Evolutionary conservation across 2,329 filamentous ascomycete species (phyloP).

Genomic region (Chrysoporthe cubensis): DNA sequence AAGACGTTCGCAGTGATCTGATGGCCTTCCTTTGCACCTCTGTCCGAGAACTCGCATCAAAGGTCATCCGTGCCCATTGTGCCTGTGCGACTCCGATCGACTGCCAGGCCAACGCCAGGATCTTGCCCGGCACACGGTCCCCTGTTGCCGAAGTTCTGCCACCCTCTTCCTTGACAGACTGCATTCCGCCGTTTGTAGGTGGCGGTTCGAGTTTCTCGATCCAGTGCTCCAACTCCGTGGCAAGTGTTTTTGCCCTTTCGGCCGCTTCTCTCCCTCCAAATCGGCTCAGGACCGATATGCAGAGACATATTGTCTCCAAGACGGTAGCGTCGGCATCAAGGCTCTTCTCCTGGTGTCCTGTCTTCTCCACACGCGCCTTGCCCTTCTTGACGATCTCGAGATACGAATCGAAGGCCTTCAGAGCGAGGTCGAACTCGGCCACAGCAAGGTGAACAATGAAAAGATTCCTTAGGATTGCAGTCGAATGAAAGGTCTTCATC

Average conservation of each 20-base stretch:
- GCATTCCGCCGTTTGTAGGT: constrained; percentile 32
- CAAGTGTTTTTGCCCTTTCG: constrained; percentile 77
- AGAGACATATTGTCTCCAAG: constrained; percentile 77
- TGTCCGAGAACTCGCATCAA: constrained; percentile 70
- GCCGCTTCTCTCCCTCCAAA: constrained; percentile 77
- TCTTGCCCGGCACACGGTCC: constrained; percentile 56
- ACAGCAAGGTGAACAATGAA: constrained; percentile 87
- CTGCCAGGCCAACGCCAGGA: constrained; percentile 75
- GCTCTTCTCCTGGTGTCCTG: constrained; percentile 68
- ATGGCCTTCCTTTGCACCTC: constrained; percentile 80
- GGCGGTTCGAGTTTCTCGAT: constrained; percentile 61
- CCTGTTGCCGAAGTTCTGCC: constrained; percentile 31
- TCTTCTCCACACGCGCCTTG: constrained; percentile 82
- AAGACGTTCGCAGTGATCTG: constrained; percentile 72
- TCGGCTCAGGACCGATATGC: constrained; percentile 78
- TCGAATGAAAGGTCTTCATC: constrained; percentile 94
- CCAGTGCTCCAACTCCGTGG: constrained; percentile 73
- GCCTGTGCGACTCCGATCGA: constrained; percentile 85
- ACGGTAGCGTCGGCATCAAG: constrained; percentile 80
- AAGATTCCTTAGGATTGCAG: constrained; percentile 80
- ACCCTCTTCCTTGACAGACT: constrained; percentile 31
- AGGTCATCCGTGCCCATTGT: constrained; percentile 84
- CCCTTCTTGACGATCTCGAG: constrained; percentile 84
- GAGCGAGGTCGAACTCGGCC: constrained; percentile 88
- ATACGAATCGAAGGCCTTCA: constrained; percentile 91